These are phyloP conservation scores for Hypoxylon perforatum DNA, from an alignment of 495 filamentous ascomycete genomes.

Conservation along the genomic window DNA sequence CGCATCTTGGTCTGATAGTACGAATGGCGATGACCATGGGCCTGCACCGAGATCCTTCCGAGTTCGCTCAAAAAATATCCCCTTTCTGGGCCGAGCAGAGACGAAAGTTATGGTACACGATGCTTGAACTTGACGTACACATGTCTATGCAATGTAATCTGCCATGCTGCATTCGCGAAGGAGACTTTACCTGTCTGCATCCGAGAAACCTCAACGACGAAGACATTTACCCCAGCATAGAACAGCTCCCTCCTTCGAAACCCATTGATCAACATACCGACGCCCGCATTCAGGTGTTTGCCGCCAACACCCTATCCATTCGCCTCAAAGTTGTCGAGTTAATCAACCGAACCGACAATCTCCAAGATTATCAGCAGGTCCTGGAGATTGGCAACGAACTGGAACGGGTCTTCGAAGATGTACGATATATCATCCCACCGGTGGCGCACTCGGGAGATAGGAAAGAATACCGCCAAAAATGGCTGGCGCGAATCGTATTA, in stretches of 20 bases:
- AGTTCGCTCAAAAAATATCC: constrained; percentile 46
- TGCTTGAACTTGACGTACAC: constrained; percentile 54
- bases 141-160: constrained; percentile 51
- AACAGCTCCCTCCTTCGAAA: constrained; percentile 45
- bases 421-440: constrained; percentile 47
- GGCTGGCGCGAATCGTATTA: constrained; percentile 45
- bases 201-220: constrained; percentile 51
- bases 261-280: constrained; percentile 50
- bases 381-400: constrained; percentile 51
- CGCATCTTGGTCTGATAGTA: constrained; percentile 52
- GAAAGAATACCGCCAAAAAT: constrained; percentile 43
- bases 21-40: constrained; percentile 58
- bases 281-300: constrained; percentile 50
- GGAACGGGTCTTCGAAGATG: constrained; percentile 51
- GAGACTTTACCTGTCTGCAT: constrained; percentile 49
- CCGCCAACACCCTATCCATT: constrained; percentile 46
- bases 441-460: constrained; percentile 34
- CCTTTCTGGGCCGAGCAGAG: constrained; percentile 50
- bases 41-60: constrained; percentile 54
- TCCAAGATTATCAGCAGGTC: constrained; percentile 49
- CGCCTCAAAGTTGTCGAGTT: constrained; percentile 48
- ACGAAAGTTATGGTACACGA: constrained; percentile 51
- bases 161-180: constrained; percentile 51
- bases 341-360: constrained; percentile 48
- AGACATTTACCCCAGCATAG: constrained; percentile 42